These are phyloP conservation scores for Micromonas commoda DNA, from an alignment of 139 green algal genomes.

Conservation along the genomic window DNA sequence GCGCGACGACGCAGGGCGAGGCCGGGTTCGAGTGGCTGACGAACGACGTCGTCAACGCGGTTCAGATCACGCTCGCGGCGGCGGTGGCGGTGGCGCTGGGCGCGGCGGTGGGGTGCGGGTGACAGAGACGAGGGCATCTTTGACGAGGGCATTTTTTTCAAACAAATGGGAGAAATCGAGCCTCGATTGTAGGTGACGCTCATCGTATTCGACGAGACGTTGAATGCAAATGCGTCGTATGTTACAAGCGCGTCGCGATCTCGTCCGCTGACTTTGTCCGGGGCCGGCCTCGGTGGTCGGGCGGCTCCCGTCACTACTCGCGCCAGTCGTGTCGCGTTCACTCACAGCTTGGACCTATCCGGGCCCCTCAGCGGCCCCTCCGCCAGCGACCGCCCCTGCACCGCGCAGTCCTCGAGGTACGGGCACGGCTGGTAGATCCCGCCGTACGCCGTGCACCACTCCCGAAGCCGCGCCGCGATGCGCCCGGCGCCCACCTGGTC, in stretches of 20 bases:
- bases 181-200: too few species aligned
- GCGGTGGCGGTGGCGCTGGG: conserved; percentile 17
- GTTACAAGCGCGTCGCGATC: too few species aligned
- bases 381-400: conserved; percentile 17
- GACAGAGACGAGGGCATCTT: neutral
- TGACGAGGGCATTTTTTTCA: neutral
- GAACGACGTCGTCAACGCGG: conserved; percentile 92
- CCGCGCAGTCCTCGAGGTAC: conserved; percentile 50
- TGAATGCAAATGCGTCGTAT: too few species aligned
- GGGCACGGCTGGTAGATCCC: conserved; percentile 83
- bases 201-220: too few species aligned
- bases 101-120: neutral
- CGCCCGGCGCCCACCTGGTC: conserved; percentile 64
- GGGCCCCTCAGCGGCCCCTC: conserved; percentile 11
- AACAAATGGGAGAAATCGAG: conserved; percentile 5
- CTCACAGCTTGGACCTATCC: conserved; percentile 10
- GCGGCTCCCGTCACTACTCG: neutral
- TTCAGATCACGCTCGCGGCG: conserved; percentile 86
- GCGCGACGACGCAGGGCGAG: conserved; percentile 67
- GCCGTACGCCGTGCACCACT: conserved; percentile 46
- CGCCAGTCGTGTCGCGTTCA: neutral
- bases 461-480: conserved; percentile 45
- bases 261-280: too few species aligned
- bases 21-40: conserved; percentile 67
- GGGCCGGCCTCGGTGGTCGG: too few species aligned